These are phyloP conservation scores for Suillus discolor DNA, from an alignment of 768 basidiomycete genomes.

Conservation along the genomic window DNA sequence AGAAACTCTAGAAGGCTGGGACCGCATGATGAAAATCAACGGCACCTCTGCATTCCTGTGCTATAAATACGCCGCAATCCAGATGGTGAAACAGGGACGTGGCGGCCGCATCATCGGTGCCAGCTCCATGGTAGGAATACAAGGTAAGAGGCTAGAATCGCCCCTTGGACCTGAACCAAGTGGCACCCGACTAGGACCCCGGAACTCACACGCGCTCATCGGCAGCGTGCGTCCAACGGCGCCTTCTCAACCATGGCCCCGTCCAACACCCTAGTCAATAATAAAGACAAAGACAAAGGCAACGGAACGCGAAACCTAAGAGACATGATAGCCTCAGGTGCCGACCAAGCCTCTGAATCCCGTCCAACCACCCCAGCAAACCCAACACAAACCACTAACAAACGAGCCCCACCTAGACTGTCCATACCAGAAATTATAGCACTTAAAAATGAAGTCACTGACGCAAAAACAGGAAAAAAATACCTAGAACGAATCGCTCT, in stretches of 20 bases:
- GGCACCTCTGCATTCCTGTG: slow-evolving; percentile 37
- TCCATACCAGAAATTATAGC: not conserved
- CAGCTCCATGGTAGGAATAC: slow-evolving; percentile 33
- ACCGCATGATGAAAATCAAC: slow-evolving; percentile 33
- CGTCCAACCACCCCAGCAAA: not conserved
- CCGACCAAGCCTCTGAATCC: not conserved
- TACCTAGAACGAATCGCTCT: not conserved
- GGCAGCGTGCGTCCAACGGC: not conserved
- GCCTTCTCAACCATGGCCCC: not conserved
- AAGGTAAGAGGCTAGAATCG: slow-evolving; percentile 24
- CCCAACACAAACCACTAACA: not conserved
- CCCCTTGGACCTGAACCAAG: too few species aligned
- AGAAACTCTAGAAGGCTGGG: slow-evolving; percentile 24
- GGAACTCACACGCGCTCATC: not conserved
- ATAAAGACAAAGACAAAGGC: not conserved
- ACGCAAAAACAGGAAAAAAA: not conserved
- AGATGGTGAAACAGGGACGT: slow-evolving; percentile 42
- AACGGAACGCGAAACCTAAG: not conserved
- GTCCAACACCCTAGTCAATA: not conserved
- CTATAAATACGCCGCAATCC: slow-evolving; percentile 41
- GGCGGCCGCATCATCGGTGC: slow-evolving; percentile 43
- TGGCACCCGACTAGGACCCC: too few species aligned
- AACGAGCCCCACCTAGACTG: not conserved
- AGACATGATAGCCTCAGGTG: not conserved
- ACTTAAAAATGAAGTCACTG: not conserved